Base-by-base conservation (phyloP, 1,139 yeast genomes). In the Hyphopichia burtonii region DNA sequence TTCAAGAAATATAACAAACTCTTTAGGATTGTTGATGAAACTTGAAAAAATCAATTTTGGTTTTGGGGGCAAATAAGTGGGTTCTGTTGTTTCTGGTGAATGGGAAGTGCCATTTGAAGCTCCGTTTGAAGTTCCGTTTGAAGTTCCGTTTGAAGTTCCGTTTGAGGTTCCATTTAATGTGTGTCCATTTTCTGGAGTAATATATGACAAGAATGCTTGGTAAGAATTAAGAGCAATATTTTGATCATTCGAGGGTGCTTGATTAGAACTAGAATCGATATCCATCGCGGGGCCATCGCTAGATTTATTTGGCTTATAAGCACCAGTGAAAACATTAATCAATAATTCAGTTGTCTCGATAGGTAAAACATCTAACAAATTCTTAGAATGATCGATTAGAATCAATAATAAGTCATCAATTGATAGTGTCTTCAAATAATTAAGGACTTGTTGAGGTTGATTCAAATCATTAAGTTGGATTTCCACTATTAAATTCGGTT, bases 1-100 rank as follows among this genome's bases (percentile, higher is more conserved):
- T 58, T 93, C 99, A 43, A 93, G 65, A 51, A 94, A 91, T n/a
- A 88, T 86, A 16, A 91, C 95, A 72, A 93, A 91, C 55, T 91
- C 94, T 55, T 83, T 79, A 0, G 95, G 90, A 56, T 86, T 89
- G 53, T 84, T 80, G 14, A 87, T 80, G 59, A 93, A 94, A 2
- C 95, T 82, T 1, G 95, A 82, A 58, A 90, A 94, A 2, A 93
- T 87, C 34, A 93, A 71, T 41, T 91, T 77, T 3, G 99, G 98
- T 42, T 83, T 77, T 2, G 99, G 99, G 1, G 98, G 97, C 44
- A 86, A 83, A 57, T 91, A 91, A 0, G 96, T 87, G 1, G 95
- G 93, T 22, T 51, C 40, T 23, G 20, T 34, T 4, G 28, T 25
- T 8, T 9, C n/a, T 15, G 31, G 19, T 4, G 37, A 8, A 4